These are phyloP conservation scores for Achaetomium macrosporum DNA, from an alignment of 2,329 filamentous ascomycete species.

Conservation along the genomic window DNA sequence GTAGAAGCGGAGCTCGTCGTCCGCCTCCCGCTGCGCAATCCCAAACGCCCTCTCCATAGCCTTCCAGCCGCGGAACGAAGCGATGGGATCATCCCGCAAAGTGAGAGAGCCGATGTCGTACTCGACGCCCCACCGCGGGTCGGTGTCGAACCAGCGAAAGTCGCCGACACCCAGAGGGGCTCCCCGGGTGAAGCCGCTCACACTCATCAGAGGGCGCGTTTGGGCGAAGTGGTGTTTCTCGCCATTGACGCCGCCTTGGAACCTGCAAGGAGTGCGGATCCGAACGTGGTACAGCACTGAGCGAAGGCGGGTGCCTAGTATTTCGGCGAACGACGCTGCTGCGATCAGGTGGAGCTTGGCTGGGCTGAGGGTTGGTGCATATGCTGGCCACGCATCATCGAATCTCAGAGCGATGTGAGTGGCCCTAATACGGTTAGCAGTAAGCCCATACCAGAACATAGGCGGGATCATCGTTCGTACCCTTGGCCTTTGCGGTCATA, in stretches of 20 bases:
- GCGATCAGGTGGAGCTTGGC: conserved; percentile 6
- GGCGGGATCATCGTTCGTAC: not conserved
- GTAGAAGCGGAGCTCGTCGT: conserved; percentile 1
- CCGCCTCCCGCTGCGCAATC: not conserved
- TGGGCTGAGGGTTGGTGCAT: not conserved
- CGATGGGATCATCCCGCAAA: not conserved
- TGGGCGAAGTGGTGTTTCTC: conserved; percentile 9
- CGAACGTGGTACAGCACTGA: conserved; percentile 6
- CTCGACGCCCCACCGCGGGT: conserved; percentile 14
- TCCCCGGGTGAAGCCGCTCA: not conserved
- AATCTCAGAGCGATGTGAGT: not conserved
- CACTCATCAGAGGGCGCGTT: conserved; percentile 10
- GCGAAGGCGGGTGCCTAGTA: conserved; percentile 5
- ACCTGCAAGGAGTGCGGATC: not conserved
- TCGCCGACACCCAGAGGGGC: not conserved
- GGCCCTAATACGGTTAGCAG: not conserved
- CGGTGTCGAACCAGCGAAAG: conserved; percentile 14
- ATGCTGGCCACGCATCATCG: too few species aligned
- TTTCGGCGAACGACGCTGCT: conserved; percentile 11
- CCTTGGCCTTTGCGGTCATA: conserved; percentile 15
- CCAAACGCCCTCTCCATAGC: conserved; percentile 8
- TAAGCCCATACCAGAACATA: not conserved
- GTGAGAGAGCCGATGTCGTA: conserved; percentile 7
- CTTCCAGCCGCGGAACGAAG: not conserved
- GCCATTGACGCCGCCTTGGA: not conserved